Evolutionary conservation across 2,329 filamentous ascomycete species (phyloP), one percentile per base, ranked within the genome.

Genomic region (Colletotrichum caudatum): DNA sequence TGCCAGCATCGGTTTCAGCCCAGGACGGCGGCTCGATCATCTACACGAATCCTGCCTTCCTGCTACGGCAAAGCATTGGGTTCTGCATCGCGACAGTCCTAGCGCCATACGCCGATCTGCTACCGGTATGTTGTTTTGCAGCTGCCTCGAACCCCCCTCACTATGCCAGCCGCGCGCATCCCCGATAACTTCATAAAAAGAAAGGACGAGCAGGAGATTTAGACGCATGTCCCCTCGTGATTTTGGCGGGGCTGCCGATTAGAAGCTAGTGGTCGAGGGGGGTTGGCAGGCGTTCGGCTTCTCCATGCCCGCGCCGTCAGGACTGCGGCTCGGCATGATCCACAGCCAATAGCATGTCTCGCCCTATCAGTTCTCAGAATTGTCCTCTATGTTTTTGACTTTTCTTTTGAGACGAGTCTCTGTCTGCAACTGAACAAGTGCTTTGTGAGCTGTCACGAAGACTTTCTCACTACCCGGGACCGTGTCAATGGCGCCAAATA

Each of bases 341-440:
- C 23, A 56, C 20, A 64, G 23, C 69, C 69, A 72, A 72, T 72
- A 59, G 39, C 66, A 54, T 72, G 69, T 69, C 60, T 72, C 41
- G 69, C 60, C 60, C 69, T 72, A 72, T 69, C 69, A 72, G 53
- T 69, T 72, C 59, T 72, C 65, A 72, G 59, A 72, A 72, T 64
- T 69, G 37, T 23, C 44, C 41, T 59, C 61, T 37, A 50, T 64
- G 65, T 50, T 64, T 54, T 41, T 69, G 54, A 35, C 65, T 35
- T 72, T 72, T 50, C 69, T 72, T 72, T 72, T 72, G 46, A 44
- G 50, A 50, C 39, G 48, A 69, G 58, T 64, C 59, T 56, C 68
- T 67, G 35, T 64, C 59, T 71, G 58, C 64, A 59, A 59, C 26
- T 46, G 29, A 58, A 59, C 44, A 48, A 57, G 51, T 46, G 41